These are phyloP conservation scores for Thielaviopsis euricoi DNA, from an alignment of 2,329 filamentous ascomycete genomes.

Conservation along the genomic window DNA sequence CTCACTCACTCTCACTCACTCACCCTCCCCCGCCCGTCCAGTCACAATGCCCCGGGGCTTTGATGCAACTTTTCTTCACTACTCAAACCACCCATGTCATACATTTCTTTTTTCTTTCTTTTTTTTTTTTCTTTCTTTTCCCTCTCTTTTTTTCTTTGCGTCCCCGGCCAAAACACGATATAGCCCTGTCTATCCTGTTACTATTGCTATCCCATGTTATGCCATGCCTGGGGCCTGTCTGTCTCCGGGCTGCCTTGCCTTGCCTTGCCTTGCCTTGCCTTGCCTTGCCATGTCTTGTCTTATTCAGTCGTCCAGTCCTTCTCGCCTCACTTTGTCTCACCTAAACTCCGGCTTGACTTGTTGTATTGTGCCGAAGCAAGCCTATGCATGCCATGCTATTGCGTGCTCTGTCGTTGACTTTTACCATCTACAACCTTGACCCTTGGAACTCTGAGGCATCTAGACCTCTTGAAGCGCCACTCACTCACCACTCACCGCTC, in stretches of 20 bases:
- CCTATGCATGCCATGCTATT: neutral
- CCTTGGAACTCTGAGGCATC: neutral
- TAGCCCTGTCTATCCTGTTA: neutral
- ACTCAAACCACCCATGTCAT: neutral
- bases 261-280: neutral
- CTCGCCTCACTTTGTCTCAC: neutral
- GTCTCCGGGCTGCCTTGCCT: no score
- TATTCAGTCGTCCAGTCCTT: no score
- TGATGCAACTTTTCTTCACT: neutral
- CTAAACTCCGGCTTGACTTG: neutral
- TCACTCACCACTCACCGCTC: neutral
- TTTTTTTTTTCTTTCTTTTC: no score
- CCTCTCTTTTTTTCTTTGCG: no score
- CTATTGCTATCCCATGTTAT: neutral
- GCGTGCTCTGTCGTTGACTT: neutral
- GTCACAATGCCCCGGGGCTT: neutral
- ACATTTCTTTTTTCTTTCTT: no score
- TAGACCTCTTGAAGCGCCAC: no score
- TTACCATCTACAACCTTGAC: neutral
- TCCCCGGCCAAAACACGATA: neutral
- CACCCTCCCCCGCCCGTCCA: no score
- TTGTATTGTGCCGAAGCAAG: neutral
- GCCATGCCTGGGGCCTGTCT: neutral
- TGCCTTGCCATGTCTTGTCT: neutral
- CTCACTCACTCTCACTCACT: no score